A percentile compares a stretch with the other conserved stretches of the same genome.
Conservation (phyloP, 805 yeast genomes). For the Lipomyces anomalus region DNA sequence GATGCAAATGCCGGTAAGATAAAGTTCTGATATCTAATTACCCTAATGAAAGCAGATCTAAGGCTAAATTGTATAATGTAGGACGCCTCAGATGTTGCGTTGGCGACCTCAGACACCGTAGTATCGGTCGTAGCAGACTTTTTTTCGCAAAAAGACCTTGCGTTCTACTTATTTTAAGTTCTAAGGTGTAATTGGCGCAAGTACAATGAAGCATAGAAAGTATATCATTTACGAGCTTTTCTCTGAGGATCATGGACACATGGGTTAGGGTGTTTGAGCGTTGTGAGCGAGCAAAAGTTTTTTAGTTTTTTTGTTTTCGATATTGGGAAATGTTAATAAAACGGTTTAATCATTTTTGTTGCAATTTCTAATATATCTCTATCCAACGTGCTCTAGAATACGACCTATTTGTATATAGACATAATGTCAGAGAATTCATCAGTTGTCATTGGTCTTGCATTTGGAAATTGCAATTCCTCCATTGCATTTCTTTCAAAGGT, state of each 20-base stretch:
- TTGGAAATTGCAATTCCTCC: conserved; percentile 93
- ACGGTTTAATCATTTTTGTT: too few relatives aligned
- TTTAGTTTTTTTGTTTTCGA: background rate
- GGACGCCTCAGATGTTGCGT: conserved; percentile 20
- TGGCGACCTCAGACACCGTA: conserved; percentile 22
- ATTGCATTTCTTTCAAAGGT: conserved; percentile 65
- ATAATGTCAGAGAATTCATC: conserved; percentile 17
- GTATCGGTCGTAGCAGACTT: conserved; percentile 25
- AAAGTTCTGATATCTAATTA: conserved; percentile 1
- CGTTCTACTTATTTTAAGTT: conserved; percentile 9
- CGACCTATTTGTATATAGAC: too few relatives aligned
- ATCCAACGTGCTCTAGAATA: too few relatives aligned
- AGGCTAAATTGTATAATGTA: conserved; percentile 1
- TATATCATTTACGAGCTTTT: too few relatives aligned
- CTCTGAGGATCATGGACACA: too few relatives aligned
- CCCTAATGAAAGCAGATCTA: conserved; percentile 2
- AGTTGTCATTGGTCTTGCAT: conserved; percentile 85
- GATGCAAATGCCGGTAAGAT: conserved; percentile 17
- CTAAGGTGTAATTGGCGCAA: background rate
- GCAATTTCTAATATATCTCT: too few relatives aligned
- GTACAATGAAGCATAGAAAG: too few relatives aligned
- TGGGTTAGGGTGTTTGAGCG: too few relatives aligned
- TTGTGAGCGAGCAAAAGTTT: background rate
- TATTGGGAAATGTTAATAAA: too few relatives aligned
- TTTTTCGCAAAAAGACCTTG: conserved; percentile 24